These are phyloP conservation scores for Corchorus capsularis DNA, from an alignment of 345 rosid genomes.

Conservation along the genomic window DNA sequence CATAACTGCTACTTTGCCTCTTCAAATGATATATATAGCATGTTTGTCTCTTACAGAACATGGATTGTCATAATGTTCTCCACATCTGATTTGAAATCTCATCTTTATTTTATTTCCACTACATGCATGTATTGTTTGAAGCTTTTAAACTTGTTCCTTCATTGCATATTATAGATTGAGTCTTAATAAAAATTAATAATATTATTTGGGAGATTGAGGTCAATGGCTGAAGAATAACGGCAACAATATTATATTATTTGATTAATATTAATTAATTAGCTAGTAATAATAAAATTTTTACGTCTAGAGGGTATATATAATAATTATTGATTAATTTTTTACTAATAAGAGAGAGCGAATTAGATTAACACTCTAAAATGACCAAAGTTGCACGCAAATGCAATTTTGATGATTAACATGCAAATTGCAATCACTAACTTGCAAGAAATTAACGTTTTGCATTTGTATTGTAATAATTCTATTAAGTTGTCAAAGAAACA, in stretches of 20 bases:
- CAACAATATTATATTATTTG: neutral
- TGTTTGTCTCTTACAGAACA: conserved; percentile 18
- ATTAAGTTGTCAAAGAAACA: no score
- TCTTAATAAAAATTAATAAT: neutral
- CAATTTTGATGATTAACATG: no score
- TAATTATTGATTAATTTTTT: no score
- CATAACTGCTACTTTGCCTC: neutral
- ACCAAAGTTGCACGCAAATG: no score
- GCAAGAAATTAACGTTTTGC: no score
- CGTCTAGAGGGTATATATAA: no score
- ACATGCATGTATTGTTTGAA: no score
- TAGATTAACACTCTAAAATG: no score
- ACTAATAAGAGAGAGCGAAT: neutral
- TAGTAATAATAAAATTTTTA: no score
- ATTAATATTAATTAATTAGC: neutral
- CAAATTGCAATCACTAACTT: no score
- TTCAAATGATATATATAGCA: neutral
- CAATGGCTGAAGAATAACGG: neutral
- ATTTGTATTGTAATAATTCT: no score
- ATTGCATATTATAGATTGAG: neutral
- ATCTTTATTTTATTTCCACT: neutral
- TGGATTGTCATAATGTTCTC: conserved; percentile 23
- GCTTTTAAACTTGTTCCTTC: neutral
- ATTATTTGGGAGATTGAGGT: neutral
- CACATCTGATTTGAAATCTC: conserved; percentile 15